A percentile compares a stretch with the other conserved stretches of the same genome.
These are phyloP conservation scores for Colletotrichum musae DNA, from an alignment of 2,329 filamentous ascomycete genomes.

Conservation along the genomic window DNA sequence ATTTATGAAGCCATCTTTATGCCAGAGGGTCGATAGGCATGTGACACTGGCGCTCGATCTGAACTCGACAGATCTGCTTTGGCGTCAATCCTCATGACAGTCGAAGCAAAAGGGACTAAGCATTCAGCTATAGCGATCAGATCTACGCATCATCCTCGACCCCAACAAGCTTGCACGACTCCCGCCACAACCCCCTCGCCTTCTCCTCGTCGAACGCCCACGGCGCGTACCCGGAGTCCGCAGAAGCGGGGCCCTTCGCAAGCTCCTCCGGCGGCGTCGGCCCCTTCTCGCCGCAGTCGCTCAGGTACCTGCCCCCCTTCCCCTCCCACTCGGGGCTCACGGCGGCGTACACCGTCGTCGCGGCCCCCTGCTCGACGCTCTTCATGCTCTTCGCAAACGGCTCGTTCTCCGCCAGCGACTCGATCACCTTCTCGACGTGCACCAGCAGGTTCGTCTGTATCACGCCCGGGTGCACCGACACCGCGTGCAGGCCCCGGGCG, in stretches of 20 bases:
- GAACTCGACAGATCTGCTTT: no score
- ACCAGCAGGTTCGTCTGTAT: conserved; percentile 44
- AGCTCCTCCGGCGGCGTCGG: conserved; percentile 5
- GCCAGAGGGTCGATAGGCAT: no score
- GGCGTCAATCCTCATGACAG: no score
- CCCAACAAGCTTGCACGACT: conserved; percentile 7
- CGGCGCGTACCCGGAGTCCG: conserved; percentile 36
- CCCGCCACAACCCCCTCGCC: neutral
- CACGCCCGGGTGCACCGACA: conserved; percentile 60
- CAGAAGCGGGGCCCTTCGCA: neutral
- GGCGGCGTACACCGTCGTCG: conserved; percentile 56
- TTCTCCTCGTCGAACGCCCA: conserved; percentile 38
- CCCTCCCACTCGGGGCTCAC: conserved; percentile 53
- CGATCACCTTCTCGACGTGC: neutral
- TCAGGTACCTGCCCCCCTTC: conserved; percentile 55
- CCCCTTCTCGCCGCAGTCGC: neutral
- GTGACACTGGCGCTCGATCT: no score
- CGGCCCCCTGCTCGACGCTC: conserved; percentile 56
- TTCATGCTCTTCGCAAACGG: neutral
- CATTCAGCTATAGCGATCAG: no score
- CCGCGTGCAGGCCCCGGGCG: conserved; percentile 55
- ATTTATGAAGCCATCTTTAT: no score
- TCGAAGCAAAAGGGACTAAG: no score
- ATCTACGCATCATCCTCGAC: neutral
- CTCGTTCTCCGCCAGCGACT: neutral